A percentile compares a stretch with the other conserved stretches of the same genome.
Evolutionary conservation across 2,329 filamentous ascomycete species (phyloP).

Genomic region (Neofusicoccum laricinum): DNA sequence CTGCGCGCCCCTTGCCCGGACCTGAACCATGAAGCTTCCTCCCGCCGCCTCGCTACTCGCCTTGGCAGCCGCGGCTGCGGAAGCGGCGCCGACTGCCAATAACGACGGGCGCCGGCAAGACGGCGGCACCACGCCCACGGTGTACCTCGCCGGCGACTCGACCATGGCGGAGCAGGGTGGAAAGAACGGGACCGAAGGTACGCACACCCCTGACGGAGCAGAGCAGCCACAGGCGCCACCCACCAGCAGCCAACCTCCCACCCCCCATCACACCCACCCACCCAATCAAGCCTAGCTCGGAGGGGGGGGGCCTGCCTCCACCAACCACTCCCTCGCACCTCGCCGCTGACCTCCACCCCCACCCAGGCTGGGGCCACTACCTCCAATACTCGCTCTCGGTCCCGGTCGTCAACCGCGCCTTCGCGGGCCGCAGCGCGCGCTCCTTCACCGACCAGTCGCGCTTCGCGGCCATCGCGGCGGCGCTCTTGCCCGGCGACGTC

Average conservation of each 20-base stretch:
- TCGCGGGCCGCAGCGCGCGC: constrained; percentile 64
- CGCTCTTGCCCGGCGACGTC: constrained; percentile 58
- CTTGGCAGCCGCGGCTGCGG: not conserved
- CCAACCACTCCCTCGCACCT: no score
- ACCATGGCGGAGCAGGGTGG: constrained; percentile 56
- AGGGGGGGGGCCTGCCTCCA: no score
- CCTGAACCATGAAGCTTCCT: not conserved
- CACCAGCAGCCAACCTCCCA: no score
- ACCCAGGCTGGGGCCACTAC: constrained; percentile 62
- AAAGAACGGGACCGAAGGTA: constrained; percentile 42
- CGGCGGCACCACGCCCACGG: constrained; percentile 31
- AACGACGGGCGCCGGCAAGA: not conserved
- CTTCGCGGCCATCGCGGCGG: constrained; percentile 56
- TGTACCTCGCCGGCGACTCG: constrained; percentile 60
- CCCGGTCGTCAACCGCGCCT: constrained; percentile 61
- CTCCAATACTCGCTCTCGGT: constrained; percentile 52
- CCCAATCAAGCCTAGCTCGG: no score
- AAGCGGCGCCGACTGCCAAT: not conserved
- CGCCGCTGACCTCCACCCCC: not conserved
- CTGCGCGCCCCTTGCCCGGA: no score
- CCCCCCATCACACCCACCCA: not conserved
- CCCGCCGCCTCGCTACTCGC: not conserved
- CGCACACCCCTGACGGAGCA: no score
- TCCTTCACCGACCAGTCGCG: constrained; percentile 65
- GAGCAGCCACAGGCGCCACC: no score